phyloP scores from a whole-genome alignment of 2,329 filamentous ascomycete species.

The Chaetoscypha palmicola region DNA sequence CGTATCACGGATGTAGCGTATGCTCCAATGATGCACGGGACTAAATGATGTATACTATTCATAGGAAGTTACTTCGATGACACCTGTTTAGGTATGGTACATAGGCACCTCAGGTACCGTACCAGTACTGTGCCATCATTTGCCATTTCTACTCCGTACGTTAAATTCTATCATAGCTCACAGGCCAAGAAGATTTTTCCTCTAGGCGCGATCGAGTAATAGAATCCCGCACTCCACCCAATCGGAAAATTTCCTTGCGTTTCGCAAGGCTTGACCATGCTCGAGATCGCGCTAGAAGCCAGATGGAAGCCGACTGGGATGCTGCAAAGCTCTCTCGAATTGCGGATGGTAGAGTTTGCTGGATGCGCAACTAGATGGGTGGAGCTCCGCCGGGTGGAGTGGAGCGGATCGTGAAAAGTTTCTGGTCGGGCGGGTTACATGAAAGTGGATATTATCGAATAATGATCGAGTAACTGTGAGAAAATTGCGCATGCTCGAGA shows the following conservation, averaged over 20 bases:
- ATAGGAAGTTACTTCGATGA: no score
- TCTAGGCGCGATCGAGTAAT: slow-evolving; percentile 2
- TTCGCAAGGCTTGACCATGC: background rate
- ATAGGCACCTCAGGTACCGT: no score
- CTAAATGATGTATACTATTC: no score
- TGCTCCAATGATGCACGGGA: no score
- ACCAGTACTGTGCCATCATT: no score
- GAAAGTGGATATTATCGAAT: slow-evolving; percentile 20
- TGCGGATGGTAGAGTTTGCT: background rate
- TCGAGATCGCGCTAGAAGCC: slow-evolving; percentile 5
- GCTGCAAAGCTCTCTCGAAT: background rate
- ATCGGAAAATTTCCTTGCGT: slow-evolving; percentile 2
- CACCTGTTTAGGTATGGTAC: no score
- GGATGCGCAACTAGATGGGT: no score
- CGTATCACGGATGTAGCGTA: no score
- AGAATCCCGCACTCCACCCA: background rate
- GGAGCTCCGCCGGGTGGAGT: no score
- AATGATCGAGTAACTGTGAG: slow-evolving; percentile 17
- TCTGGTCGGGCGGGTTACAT: background rate
- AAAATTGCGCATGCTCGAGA: slow-evolving; percentile 1
- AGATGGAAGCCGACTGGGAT: background rate
- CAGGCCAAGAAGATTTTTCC: background rate
- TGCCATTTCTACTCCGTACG: no score
- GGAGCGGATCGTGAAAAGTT: background rate
- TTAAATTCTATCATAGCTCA: background rate